Percentiles rank a stretch among this genome's conserved stretches.
phyloP scores from a whole-genome alignment of 1,284 basidiomycete genomes.

The Ceraceosorus guamensis region DNA sequence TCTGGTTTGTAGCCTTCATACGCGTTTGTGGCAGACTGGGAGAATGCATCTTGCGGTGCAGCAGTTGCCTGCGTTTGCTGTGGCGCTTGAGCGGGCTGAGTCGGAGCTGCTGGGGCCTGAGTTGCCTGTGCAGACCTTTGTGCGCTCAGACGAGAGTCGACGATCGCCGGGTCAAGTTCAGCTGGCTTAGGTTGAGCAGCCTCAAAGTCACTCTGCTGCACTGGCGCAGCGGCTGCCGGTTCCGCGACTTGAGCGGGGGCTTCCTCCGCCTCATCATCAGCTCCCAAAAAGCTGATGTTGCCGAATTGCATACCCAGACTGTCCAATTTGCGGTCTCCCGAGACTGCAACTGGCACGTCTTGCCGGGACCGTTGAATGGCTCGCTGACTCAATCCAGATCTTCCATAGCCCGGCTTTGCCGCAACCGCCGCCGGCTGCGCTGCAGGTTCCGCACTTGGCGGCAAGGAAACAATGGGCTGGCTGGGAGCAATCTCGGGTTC shows the following conservation, averaged over 20 bases:
- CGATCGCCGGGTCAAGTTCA: conserved; percentile 1
- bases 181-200: not conserved
- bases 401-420: conserved; percentile 19
- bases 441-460: not conserved
- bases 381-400: conserved; percentile 21
- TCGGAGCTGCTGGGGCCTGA: conserved; percentile 12
- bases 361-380: conserved; percentile 38
- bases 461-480: not conserved
- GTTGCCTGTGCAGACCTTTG: conserved; percentile 1
- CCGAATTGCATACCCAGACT: conserved; percentile 46
- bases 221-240: not conserved
- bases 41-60: conserved; percentile 4
- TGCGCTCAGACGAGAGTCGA: not conserved
- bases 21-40: conserved; percentile 25
- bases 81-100: conserved; percentile 15
- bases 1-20: conserved; percentile 29
- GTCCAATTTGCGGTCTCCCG: conserved; percentile 41
- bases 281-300: conserved; percentile 42
- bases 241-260: conserved; percentile 11
- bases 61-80: conserved; percentile 5
- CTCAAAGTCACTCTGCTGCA: not conserved
- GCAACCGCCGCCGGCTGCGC: no score
- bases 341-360: conserved; percentile 44
- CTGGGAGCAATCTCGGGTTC: conserved; percentile 9
- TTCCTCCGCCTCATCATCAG: conserved; percentile 20